A percentile compares a stretch with the other conserved stretches of the same genome.
These are phyloP conservation scores for Amphichorda felina DNA, from an alignment of 2,329 filamentous ascomycete species.

Conservation along the genomic window DNA sequence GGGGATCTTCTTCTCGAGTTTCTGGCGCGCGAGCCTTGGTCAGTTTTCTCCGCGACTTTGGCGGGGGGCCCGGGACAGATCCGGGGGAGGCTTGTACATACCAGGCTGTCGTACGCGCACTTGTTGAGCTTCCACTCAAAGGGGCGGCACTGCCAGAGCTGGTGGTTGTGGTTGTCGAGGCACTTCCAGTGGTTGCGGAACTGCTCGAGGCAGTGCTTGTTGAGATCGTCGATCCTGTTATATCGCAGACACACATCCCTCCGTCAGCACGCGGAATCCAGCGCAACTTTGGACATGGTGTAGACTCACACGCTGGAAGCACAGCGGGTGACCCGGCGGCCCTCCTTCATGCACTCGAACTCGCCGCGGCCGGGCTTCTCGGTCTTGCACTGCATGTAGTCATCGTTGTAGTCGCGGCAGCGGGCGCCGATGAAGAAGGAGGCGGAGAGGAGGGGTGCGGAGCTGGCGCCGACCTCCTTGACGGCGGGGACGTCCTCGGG, in stretches of 20 bases:
- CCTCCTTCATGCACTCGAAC: slow-evolving; percentile 91
- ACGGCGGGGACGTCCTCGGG: slow-evolving; percentile 87
- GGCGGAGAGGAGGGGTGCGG: slow-evolving; percentile 82
- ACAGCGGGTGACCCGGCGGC: slow-evolving; percentile 90
- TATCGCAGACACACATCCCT: slow-evolving; percentile 2
- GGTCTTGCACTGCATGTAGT: slow-evolving; percentile 99
- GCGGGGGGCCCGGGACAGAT: background rate
- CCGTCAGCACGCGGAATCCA: background rate
- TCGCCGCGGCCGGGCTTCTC: slow-evolving; percentile 86
- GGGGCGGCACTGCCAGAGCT: slow-evolving; percentile 88
- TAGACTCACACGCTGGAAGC: slow-evolving; percentile 81
- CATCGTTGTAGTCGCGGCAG: slow-evolving; percentile 93
- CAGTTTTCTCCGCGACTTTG: background rate
- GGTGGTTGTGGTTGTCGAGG: slow-evolving; percentile 94
- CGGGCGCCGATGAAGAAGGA: slow-evolving; percentile 95
- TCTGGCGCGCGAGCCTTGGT: slow-evolving; percentile 43
- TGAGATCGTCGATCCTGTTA: slow-evolving; percentile 82
- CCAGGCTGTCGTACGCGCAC: slow-evolving; percentile 92
- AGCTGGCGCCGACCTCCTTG: slow-evolving; percentile 85
- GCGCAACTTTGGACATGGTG: too few species aligned
- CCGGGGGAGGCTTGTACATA: slow-evolving; percentile 33
- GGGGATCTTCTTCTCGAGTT: slow-evolving; percentile 71
- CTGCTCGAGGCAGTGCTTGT: slow-evolving; percentile 82
- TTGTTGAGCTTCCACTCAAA: slow-evolving; percentile 84
- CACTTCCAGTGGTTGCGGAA: slow-evolving; percentile 94